A percentile compares a stretch with the other conserved stretches of the same genome.
Evolutionary conservation across 2,329 filamentous ascomycete genomes (phyloP).

Genomic region (Hawksworthiomyces lignivorus): DNA sequence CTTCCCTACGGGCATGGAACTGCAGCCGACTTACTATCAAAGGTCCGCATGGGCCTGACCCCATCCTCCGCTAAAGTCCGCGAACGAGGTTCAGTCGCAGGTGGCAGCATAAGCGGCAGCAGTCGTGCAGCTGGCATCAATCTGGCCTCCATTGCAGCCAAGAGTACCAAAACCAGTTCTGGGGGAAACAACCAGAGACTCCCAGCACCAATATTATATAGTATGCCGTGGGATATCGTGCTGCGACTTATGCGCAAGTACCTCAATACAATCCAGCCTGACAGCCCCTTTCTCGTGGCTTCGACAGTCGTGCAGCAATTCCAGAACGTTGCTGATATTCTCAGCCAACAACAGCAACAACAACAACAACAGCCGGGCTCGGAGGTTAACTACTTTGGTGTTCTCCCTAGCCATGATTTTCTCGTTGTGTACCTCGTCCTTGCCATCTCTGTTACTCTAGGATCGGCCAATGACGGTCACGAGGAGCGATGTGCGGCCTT

Average conservation of each 20-base stretch:
- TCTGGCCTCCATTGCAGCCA: too few species aligned
- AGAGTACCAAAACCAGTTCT: too few species aligned
- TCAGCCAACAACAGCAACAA: slow-evolving; percentile 10
- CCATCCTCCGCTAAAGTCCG: slow-evolving; percentile 18
- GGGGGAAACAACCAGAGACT: not conserved
- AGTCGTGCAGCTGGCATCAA: not conserved
- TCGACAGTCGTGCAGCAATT: slow-evolving; percentile 22
- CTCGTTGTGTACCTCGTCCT: slow-evolving; percentile 24
- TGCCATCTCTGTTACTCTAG: slow-evolving; percentile 24
- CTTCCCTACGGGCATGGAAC: slow-evolving; percentile 20
- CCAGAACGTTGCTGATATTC: slow-evolving; percentile 9
- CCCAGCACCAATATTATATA: slow-evolving; percentile 7
- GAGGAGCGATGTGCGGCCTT: slow-evolving; percentile 24
- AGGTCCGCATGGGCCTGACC: slow-evolving; percentile 25
- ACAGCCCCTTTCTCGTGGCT: slow-evolving; percentile 22
- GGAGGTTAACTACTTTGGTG: too few species aligned
- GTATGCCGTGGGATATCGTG: slow-evolving; percentile 15
- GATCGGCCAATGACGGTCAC: slow-evolving; percentile 23
- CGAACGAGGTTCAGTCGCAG: not conserved
- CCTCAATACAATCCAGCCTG: slow-evolving; percentile 22
- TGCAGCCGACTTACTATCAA: slow-evolving; percentile 22
- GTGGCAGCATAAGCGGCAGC: not conserved
- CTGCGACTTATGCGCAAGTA: slow-evolving; percentile 23
- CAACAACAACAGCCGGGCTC: slow-evolving; percentile 4
- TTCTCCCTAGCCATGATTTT: slow-evolving; percentile 24